Evolutionary conservation across 345 rosid genomes (phyloP), one percentile per base, ranked within the genome.

Genomic region (Salix koriyanagi): DNA sequence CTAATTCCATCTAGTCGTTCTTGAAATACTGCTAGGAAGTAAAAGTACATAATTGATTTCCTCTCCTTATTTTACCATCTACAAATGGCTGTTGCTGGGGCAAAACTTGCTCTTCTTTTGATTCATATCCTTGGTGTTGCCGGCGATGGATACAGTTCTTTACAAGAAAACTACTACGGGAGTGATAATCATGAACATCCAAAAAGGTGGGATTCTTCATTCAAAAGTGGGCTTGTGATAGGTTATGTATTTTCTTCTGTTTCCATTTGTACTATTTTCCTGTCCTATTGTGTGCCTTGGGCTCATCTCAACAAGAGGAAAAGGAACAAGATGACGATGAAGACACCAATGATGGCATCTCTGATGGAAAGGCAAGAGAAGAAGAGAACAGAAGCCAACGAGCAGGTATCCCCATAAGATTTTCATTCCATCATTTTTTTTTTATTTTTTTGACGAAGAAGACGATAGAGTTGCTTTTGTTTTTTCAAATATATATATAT

Each of bases 191-290:
- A 18, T 56, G n/a, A 21, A 6, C 62, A 60, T n/a, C 4, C 32
- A 46, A 1, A 5, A 0, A 4, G 39, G 15, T 36, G 52, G 30
- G 26, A 7, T 6, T 5, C 0, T 26, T n/a, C 46, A 4, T 75
- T 80, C 67, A 50, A 3, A 16, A 67, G 8, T 26, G 80, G 84
- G 19, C 68, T 81, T 21, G 16, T 15, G 1, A 48, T 34, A n/a
- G 79, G 83, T 10, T 80, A 28, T 67, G 34, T 16, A 6, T 8
- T 34, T 56, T 39, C 62, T 54, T 4, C 36, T 58, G 65, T 66
- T 76, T 56, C 67, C 5, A 69, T 18, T 76, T 21, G 32, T n/a
- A n/a, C 23, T 15, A n/a, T 71, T 42, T 70, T 67, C 15, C 13
- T 71, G 34, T 67, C 28, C 7, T 80, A 41, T 48, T 76, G 39